Evolutionary conservation across 2,329 filamentous ascomycete species (phyloP).

Genomic region (Fusarium haematococcum): DNA sequence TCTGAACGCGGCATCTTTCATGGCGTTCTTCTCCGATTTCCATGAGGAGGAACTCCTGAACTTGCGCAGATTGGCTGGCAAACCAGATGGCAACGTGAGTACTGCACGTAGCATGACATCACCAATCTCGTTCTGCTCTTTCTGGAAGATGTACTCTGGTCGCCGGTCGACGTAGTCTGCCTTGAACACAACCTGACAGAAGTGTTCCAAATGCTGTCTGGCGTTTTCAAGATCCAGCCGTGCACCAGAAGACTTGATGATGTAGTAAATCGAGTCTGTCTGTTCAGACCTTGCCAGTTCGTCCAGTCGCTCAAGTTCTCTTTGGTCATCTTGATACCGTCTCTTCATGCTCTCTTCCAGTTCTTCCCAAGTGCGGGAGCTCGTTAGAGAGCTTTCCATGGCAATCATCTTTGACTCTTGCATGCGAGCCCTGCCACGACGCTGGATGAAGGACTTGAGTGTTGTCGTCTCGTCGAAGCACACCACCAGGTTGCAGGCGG

Average conservation of each 20-base stretch:
- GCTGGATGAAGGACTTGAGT: conserved; percentile 70
- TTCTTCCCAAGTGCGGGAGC: conserved; percentile 66
- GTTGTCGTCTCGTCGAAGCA: conserved; percentile 65
- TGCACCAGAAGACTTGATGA: conserved; percentile 64
- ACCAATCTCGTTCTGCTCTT: conserved; percentile 39
- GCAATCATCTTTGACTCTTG: conserved; percentile 63
- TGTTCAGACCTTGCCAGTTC: conserved; percentile 59
- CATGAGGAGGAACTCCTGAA: conserved; percentile 59
- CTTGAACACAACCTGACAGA: conserved; percentile 73
- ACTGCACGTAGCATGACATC: conserved; percentile 61
- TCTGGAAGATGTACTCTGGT: conserved; percentile 74
- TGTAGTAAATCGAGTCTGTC: conserved; percentile 44
- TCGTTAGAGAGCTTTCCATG: conserved; percentile 45
- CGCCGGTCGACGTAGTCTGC: conserved; percentile 71
- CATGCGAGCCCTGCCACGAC: conserved; percentile 65
- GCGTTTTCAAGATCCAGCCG: conserved; percentile 79
- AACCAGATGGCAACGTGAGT: conserved; percentile 77
- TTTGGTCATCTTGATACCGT: conserved; percentile 74
- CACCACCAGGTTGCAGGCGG: conserved; percentile 71
- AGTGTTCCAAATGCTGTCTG: conserved; percentile 82
- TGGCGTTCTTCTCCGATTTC: conserved; percentile 77
- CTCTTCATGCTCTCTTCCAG: conserved; percentile 81
- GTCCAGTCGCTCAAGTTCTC: conserved; percentile 60
- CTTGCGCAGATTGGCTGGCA: conserved; percentile 62
- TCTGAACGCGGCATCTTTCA: conserved; percentile 85